These are phyloP conservation scores for Nematocida major DNA, from an alignment of 371 early-diverging fungal species.

Conservation along the genomic window DNA sequence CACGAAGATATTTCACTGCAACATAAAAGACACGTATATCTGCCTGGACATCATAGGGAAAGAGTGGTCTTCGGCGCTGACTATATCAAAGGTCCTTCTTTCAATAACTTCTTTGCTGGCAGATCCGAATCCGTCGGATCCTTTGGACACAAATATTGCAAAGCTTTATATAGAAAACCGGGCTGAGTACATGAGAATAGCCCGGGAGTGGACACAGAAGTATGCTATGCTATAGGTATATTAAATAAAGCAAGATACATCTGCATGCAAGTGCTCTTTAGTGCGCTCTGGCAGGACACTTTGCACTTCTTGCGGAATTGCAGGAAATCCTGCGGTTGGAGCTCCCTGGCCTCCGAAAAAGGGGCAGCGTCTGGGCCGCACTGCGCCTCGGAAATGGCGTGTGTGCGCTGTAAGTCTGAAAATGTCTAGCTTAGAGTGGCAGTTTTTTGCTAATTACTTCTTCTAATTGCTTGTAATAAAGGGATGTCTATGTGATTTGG, in stretches of 20 bases:
- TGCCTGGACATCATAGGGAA: slow-evolving; percentile 95
- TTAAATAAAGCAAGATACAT: slow-evolving; percentile 1
- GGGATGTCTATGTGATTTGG: no score
- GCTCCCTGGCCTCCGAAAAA: no score
- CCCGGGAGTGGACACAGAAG: slow-evolving; percentile 74
- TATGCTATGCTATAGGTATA: slow-evolving; percentile 63
- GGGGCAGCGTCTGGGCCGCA: no score
- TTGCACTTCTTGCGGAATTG: no score
- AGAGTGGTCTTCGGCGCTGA: slow-evolving; percentile 97
- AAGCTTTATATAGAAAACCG: slow-evolving; percentile 69
- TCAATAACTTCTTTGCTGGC: slow-evolving; percentile 85
- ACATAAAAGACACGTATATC: slow-evolving; percentile 91
- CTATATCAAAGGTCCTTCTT: slow-evolving; percentile 82
- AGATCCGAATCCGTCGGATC: slow-evolving; percentile 97
- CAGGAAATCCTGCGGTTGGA: no score
- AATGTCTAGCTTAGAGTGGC: no score
- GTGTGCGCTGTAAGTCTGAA: no score
- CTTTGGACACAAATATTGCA: slow-evolving; percentile 83
- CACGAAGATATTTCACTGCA: slow-evolving; percentile 87
- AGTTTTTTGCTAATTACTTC: no score
- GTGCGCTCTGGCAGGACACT: no score
- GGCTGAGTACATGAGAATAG: slow-evolving; percentile 71
- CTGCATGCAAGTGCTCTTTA: no score
- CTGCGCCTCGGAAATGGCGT: no score
- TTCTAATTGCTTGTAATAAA: no score